These are phyloP conservation scores for Globisporangium mamillatum DNA, from an alignment of 352 stramenopile genomes.

Conservation along the genomic window DNA sequence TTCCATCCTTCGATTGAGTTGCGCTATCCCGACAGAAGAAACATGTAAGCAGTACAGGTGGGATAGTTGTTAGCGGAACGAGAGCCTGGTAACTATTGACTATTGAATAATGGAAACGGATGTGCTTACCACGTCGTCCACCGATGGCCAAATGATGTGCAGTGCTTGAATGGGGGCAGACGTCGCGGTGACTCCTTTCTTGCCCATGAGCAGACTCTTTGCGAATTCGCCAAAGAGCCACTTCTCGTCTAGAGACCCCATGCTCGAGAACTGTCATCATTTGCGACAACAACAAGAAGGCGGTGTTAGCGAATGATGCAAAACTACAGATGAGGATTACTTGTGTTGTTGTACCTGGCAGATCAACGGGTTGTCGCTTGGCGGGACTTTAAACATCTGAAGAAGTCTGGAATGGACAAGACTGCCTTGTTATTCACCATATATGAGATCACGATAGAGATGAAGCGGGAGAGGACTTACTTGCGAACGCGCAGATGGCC, in stretches of 20 bases:
- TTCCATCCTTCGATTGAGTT: constrained; percentile 84
- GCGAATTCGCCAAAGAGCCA: constrained; percentile 81
- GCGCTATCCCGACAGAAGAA: constrained; percentile 25
- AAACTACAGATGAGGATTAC: neutral
- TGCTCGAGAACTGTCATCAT: constrained; percentile 64
- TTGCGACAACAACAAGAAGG: neutral
- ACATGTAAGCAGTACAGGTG: neutral
- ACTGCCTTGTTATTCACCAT: neutral
- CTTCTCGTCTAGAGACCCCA: constrained; percentile 79
- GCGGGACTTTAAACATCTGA: constrained; percentile 39
- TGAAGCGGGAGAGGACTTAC: neutral
- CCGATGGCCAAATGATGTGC: constrained; percentile 80
- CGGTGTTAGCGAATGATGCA: neutral
- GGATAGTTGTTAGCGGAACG: neutral
- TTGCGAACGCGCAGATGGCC: constrained; percentile 68
- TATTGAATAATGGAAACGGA: neutral
- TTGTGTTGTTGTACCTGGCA: constrained; percentile 25
- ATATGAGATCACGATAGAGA: neutral
- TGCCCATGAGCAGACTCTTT: constrained; percentile 52
- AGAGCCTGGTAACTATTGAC: neutral
- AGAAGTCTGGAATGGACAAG: constrained; percentile 34
- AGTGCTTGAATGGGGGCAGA: constrained; percentile 49
- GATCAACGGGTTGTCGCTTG: constrained; percentile 62
- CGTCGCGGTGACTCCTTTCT: constrained; percentile 26
- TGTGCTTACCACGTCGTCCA: constrained; percentile 61